Evolutionary conservation across 441 rosid genomes (phyloP).

Genomic region (Pelargonium myrrhifolium): DNA sequence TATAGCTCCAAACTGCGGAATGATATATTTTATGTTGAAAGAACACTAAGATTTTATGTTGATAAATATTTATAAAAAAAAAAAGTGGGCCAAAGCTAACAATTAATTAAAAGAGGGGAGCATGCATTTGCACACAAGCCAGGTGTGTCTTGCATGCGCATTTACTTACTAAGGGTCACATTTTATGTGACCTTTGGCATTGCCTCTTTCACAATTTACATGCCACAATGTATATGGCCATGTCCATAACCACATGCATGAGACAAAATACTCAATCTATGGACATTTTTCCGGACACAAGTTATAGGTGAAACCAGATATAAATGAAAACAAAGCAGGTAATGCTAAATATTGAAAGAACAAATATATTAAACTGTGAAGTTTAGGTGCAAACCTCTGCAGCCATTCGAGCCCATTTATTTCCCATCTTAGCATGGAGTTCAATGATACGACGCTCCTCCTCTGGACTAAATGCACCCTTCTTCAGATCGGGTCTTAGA

Average conservation of each 20-base stretch:
- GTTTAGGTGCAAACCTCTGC: constrained; percentile 17
- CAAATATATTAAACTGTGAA: neutral
- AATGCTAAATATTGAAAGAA: neutral
- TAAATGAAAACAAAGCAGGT: neutral
- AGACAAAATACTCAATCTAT: neutral
- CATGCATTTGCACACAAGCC: no score
- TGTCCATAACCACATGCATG: constrained; percentile 4
- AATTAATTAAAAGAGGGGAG: neutral
- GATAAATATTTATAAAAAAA: neutral
- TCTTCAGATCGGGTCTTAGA: constrained; percentile 22
- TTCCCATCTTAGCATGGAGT: constrained; percentile 26
- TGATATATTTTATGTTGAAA: neutral
- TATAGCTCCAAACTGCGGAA: neutral
- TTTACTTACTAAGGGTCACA: neutral
- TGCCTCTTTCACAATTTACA: constrained; percentile 1
- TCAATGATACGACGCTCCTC: constrained; percentile 24
- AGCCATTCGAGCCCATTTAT: constrained; percentile 33
- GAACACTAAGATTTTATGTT: neutral
- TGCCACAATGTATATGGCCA: neutral
- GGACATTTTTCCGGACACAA: neutral
- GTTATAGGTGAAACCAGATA: neutral
- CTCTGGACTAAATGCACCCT: constrained; percentile 19
- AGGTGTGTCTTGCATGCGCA: neutral
- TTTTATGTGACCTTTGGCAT: neutral
- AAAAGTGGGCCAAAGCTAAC: neutral